Base-by-base conservation (phyloP, 495 filamentous ascomycete genomes). In the Baudoinia panamericana region DNA sequence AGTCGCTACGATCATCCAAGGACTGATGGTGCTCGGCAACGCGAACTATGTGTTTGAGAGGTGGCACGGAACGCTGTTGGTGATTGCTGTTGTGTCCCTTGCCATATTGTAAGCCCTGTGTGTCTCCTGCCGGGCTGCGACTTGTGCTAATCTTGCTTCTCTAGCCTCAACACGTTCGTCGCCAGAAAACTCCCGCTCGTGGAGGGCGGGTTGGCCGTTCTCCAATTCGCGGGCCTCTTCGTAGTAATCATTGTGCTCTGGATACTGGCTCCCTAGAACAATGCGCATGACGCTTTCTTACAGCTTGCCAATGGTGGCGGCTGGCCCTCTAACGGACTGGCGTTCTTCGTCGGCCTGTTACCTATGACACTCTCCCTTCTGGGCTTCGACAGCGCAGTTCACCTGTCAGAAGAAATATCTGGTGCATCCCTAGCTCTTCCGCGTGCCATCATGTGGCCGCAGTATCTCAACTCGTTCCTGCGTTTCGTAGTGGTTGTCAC, bases 31-130 rank as follows among this genome's bases (percentile, higher is more conserved):
- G 9, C 23, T 53, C 1, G 40, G 34, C 6, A 37, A 64, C 15
- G 31, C 53, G 0, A 40, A 42, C 16, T 74, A 71, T 43, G 34
- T 46, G 0, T 53, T 58, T 0, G 24, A 63, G 30, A 25, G 46
- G 3, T 70, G 61, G 58, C 66, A 71, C 19, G 56, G 39, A 0
- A 69, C 62, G 5, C 41, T 73, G 9, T 30, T 70, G 5, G 54
- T 63, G 30, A 69, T 63, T 60, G 70, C 63, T 0, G 44, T 56
- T 0, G 43, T 64, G 0, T 10, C n/a, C n/a, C n/a, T n/a, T n/a
- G n/a, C n/a, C n/a, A n/a, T n/a, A n/a, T n/a, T n/a, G n/a, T n/a
- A n/a, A n/a, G n/a, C n/a, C n/a, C n/a, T n/a, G n/a, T n/a, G n/a
- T n/a, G n/a, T n/a, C n/a, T n/a, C n/a, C n/a, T n/a, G n/a, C n/a